Evolutionary conservation across 306 rosid species (phyloP), one percentile per base, ranked within the genome.

Genomic region (Dalbergia cultrata): DNA sequence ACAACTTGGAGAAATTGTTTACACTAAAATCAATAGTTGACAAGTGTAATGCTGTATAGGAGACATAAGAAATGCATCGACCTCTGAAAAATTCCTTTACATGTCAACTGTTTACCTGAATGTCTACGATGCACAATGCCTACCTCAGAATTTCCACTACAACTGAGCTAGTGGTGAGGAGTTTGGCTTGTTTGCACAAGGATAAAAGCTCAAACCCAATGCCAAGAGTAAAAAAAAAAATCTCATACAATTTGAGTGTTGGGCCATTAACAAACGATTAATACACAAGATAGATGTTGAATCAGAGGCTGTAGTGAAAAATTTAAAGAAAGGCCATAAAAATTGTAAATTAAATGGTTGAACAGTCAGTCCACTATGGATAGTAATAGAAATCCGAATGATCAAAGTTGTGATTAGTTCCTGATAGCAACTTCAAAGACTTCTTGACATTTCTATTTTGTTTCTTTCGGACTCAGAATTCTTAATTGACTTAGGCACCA

Each of bases 271-370:
- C 45, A 13, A 33, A 33, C 14, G 8, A 31, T 13, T 62, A 62
- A 62, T 50, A 50, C 67, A 62, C 44, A 12, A 33, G 13, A 62
- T 19, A 62, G 67, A 61, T 31, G 67, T n/a, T 62, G 43, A 62
- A 31, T 1, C 67, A 26, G 12, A n/a, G 44, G 44, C 67, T 62
- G 67, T 62, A 33, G 67, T 62, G 11, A 5, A 50, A 50, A 13
- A 12, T 13, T 50, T 50, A 50, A 43, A 17, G 16, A 8, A 6
- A 37, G 70, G 16, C 52, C 49, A 65, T 65, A 17, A 37, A 39
- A 65, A 65, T 65, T 65, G 70, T 35, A 65, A 43, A 37, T 37
- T 44, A 17, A 37, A 39, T 39, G 52, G 16, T 4, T 39, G 9
- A 65, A 65, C 50, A 39, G 3, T 37, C 70, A 50, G 26, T 57